These are phyloP conservation scores for Lactarius psammicola DNA, from an alignment of 768 basidiomycete species.

Conservation along the genomic window DNA sequence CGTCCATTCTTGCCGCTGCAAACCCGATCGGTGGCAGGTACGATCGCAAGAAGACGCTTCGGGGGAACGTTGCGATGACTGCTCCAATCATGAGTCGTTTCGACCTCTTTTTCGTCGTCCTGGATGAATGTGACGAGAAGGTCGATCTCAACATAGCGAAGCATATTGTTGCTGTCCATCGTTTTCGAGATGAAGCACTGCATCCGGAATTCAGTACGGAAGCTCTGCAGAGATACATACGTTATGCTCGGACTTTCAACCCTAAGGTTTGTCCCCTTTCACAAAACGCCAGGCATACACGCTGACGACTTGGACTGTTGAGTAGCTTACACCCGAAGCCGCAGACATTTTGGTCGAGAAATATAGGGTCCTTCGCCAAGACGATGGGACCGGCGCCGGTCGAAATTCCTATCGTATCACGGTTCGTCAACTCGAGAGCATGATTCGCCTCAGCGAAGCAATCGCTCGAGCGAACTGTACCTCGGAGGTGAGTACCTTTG, in stretches of 20 bases:
- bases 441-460: constrained; percentile 97
- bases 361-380: constrained; percentile 87
- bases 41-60: constrained; percentile 87
- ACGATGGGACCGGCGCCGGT: constrained; percentile 85
- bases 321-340: constrained; percentile 86
- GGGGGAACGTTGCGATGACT: constrained; percentile 95
- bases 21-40: constrained; percentile 98
- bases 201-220: constrained; percentile 97
- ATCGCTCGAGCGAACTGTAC: constrained; percentile 97
- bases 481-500: constrained; percentile 58
- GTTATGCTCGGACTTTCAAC: constrained; percentile 95
- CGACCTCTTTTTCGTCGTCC: constrained; percentile 95
- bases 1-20: constrained; percentile 95
- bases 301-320: constrained; percentile 1
- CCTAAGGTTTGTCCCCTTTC: constrained; percentile 65
- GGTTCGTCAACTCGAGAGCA: constrained; percentile 95
- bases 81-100: constrained; percentile 99
- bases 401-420: constrained; percentile 96
- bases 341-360: constrained; percentile 93
- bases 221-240: constrained; percentile 92
- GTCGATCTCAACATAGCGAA: constrained; percentile 91
- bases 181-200: constrained; percentile 92
- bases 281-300: neutral
- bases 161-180: constrained; percentile 97
- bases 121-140: constrained; percentile 94